Evolutionary conservation across 2,329 filamentous ascomycete genomes (phyloP), one percentile per base, ranked within the genome.

Genomic region (Epichloe sp.): DNA sequence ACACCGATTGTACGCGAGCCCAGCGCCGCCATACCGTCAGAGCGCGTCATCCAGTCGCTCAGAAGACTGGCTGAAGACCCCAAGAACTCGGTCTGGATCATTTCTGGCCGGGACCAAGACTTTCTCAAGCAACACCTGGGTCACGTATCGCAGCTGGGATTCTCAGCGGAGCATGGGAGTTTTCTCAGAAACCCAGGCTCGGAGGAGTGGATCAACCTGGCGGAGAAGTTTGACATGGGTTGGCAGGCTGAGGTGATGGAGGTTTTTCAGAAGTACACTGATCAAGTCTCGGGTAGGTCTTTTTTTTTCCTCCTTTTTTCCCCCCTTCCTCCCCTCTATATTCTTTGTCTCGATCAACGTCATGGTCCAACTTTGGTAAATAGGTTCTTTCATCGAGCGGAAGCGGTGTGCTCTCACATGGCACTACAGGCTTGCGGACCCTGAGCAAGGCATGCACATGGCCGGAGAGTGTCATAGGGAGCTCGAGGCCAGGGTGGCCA

Each of bases 1-100:
- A 97, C 93, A 3, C 88, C 90, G 0, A 97, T 98, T 60, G 93
- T 97, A 51, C 85, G 86, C 59, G 89, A 97, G 62, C 93, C 93
- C 2, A 83, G 85, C 57, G 83, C 88, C 5, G 93, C 93, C 3
- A 83, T 96, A 40, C 93, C 93, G 0, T 91, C 90, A 0, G 84
- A 89, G 59, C 81, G 83, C 21, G 80, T 96, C 21, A 83, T 95
- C 47, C 79, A 83, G 34, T 90, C 85, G 1, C 75, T 98, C 53
- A 88, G 85, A 65, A 77, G 79, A 11, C 75, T 98, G 42, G 86
- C 90, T 0, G 76, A 85, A 0, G 88, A 97, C 63, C 80, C 85
- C 15, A 75, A 76, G 52, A 98, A 97, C 61, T 78, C 82, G 1
- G 89, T 98, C n/a, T 98, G 93, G 93, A 95, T 98, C 64, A 96